A percentile compares a stretch with the other conserved stretches of the same genome.
Conservation (phyloP, 2,329 filamentous ascomycete species). For the Dactylonectria estremocensis region DNA sequence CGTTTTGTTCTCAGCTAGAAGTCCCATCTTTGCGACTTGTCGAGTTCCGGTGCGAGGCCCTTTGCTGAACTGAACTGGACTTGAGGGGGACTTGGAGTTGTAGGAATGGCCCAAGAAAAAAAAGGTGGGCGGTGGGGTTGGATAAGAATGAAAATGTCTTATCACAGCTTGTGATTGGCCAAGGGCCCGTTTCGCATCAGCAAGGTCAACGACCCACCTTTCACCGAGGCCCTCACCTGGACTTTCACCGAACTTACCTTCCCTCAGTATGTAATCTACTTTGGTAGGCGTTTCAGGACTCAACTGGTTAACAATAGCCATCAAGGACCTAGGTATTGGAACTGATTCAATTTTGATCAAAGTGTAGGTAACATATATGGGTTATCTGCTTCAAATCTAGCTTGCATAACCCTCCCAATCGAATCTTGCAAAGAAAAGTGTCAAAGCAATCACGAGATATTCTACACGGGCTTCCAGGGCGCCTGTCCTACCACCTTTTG, state of each 20-base stretch:
- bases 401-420: slow-evolving; percentile 19
- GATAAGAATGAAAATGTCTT: slow-evolving; percentile 42
- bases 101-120: slow-evolving; percentile 44
- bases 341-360: neutral
- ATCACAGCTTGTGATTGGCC: slow-evolving; percentile 49
- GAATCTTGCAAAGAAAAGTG: slow-evolving; percentile 12
- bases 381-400: slow-evolving; percentile 8
- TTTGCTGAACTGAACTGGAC: slow-evolving; percentile 7
- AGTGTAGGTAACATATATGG: neutral
- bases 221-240: slow-evolving; percentile 28
- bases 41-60: slow-evolving; percentile 24
- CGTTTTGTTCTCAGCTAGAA: slow-evolving; percentile 56
- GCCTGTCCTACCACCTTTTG: slow-evolving; percentile 11
- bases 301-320: neutral
- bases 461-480: slow-evolving; percentile 40
- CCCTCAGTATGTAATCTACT: too few relatives aligned
- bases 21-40: slow-evolving; percentile 51
- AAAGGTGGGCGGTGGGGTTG: slow-evolving; percentile 51
- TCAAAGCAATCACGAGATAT: slow-evolving; percentile 36
- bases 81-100: slow-evolving; percentile 15
- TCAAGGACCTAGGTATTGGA: neutral
- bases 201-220: slow-evolving; percentile 16
- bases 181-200: neutral
- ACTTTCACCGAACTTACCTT: neutral
- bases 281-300: too few relatives aligned